phyloP scores from a whole-genome alignment of 2,329 filamentous ascomycete genomes.

The Aschersonia sp. region DNA sequence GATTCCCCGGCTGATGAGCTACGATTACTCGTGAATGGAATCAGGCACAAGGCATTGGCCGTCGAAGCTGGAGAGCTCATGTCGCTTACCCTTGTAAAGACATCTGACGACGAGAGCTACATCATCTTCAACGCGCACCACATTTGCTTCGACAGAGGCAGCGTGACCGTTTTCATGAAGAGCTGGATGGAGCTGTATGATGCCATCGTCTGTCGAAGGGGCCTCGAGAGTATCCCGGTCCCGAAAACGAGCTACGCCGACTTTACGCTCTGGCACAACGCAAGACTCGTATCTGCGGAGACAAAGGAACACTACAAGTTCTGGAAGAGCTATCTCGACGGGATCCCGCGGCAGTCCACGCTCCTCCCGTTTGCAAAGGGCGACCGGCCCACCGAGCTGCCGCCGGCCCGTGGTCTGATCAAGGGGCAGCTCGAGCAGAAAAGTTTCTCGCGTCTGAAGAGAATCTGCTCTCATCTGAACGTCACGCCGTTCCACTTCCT shows the following conservation, averaged over 20 bases:
- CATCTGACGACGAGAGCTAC: background rate
- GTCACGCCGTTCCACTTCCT: background rate
- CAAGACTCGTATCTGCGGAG: background rate
- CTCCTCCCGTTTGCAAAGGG: background rate
- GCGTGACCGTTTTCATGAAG: background rate
- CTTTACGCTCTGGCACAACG: background rate
- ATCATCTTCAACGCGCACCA: background rate
- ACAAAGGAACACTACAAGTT: background rate
- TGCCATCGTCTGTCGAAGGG: background rate
- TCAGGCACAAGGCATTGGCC: background rate
- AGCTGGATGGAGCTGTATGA: background rate
- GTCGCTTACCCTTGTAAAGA: background rate
- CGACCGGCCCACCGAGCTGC: background rate
- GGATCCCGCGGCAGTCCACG: background rate
- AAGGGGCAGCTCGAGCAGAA: background rate
- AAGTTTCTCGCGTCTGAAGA: background rate
- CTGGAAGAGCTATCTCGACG: background rate
- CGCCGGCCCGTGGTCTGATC: background rate
- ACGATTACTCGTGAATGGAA: background rate
- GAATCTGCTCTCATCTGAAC: background rate
- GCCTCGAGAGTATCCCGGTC: background rate
- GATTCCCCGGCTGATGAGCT: background rate
- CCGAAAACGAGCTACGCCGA: background rate
- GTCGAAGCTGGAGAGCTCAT: background rate
- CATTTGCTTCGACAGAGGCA: background rate